Evolutionary conservation across 106 monocot species (phyloP), one percentile per base, ranked within the genome.

Genomic region (Dendrobium catenatum): DNA sequence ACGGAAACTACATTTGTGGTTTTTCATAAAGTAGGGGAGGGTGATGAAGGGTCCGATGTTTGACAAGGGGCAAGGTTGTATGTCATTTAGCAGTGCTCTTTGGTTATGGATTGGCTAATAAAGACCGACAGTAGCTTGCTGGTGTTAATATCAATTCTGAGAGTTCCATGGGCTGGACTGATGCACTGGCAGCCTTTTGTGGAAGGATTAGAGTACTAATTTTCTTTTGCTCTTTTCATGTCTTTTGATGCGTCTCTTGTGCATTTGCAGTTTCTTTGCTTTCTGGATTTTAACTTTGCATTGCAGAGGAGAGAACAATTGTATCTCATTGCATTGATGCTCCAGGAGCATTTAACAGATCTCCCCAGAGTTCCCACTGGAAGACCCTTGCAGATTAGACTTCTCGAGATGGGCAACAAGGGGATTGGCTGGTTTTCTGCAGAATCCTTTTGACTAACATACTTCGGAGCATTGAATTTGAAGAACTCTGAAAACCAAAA

Each of bases 91-190:
- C 93, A 51, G 95, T 83, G 95, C 98, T 29, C 89, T n/a, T 95
- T 74, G 98, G 91, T 24, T 93, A 91, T 87, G n/a, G 87, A 95
- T 84, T 99, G 98, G 98, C 88, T 46, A n/a, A 83, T 99, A 77
- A 79, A 84, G n/a, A 64, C 98, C 98, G 4, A 93, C 76, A 43
- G 68, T 91, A 59, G 79, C 82, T n/a, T 78, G 83, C 91, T 51
- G 98, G 98, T 80, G 91, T 99, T 22, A 95, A 80, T 78, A 89
- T 94, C 24, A 93, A 94, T 95, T 99, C 55, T 84, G 95, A 79
- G 98, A 99, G 82, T 78, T 4, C n/a, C 91, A 79, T 89, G n/a
- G 98, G 98, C 19, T 94, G 95, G 98, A 99, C 98, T 83, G 98
- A 88, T 99, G 82, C 98, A 99, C 76, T 99, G 98, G 95, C 95